These are phyloP conservation scores for Achaetomiella virescens DNA, from an alignment of 495 filamentous ascomycete genomes.

Conservation along the genomic window DNA sequence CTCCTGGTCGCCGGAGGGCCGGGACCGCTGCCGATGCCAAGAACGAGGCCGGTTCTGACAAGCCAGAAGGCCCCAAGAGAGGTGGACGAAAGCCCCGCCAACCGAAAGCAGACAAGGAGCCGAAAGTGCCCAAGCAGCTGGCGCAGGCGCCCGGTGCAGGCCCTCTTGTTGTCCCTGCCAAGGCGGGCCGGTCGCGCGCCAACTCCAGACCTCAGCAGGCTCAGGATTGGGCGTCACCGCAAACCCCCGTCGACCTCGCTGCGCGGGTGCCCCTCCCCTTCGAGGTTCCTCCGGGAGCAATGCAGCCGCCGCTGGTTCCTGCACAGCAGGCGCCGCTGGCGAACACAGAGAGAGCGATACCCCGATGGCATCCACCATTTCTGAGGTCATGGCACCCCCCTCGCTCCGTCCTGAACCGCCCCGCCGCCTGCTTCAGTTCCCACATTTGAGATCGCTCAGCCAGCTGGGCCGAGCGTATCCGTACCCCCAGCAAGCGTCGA, in stretches of 20 bases:
- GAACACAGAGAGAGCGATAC: slow-evolving; percentile 33
- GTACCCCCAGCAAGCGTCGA: slow-evolving; percentile 64
- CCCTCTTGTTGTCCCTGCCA: slow-evolving; percentile 29
- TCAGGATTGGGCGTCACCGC: slow-evolving; percentile 33
- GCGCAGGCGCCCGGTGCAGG: slow-evolving; percentile 38
- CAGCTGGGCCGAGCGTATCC: slow-evolving; percentile 38
- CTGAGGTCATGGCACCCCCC: slow-evolving; percentile 45
- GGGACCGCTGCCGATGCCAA: slow-evolving; percentile 30
- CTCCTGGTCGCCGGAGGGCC: slow-evolving; percentile 47
- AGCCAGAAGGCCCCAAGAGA: slow-evolving; percentile 45
- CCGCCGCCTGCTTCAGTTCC: slow-evolving; percentile 30
- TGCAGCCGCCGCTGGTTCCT: slow-evolving; percentile 36
- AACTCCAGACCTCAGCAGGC: slow-evolving; percentile 35
- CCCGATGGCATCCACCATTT: slow-evolving; percentile 31
- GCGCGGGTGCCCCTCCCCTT: slow-evolving; percentile 28
- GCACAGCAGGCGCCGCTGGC: slow-evolving; percentile 28
- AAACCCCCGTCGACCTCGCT: slow-evolving; percentile 29
- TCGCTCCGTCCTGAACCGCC: slow-evolving; percentile 44
- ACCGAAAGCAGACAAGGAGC: slow-evolving; percentile 36
- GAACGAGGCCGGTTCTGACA: slow-evolving; percentile 51
- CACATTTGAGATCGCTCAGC: slow-evolving; percentile 37
- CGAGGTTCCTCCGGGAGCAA: slow-evolving; percentile 29
- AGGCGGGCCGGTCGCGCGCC: slow-evolving; percentile 40
- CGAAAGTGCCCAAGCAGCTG: slow-evolving; percentile 22
- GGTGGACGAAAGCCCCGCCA: slow-evolving; percentile 39